phyloP scores from a whole-genome alignment of 441 rosid species.

The Macaranga tanarius region DNA sequence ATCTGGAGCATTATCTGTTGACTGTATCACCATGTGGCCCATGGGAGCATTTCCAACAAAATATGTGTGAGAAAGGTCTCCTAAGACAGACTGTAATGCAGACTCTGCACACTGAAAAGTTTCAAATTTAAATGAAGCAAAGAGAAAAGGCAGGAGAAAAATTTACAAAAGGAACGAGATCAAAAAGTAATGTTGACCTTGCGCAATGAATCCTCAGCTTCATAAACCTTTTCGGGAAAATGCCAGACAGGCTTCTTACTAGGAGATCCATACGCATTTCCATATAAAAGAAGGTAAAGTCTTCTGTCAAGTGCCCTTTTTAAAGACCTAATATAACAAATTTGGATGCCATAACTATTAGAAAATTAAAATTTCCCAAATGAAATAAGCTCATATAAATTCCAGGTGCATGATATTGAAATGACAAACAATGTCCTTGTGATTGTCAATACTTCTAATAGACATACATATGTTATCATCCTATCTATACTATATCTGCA shows the following conservation, averaged over 20 bases:
- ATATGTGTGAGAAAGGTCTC: conserved; percentile 76
- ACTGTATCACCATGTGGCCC: conserved; percentile 72
- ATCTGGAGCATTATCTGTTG: conserved; percentile 41
- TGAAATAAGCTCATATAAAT: background rate
- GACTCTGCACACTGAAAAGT: conserved; percentile 80
- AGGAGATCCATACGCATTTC: conserved; percentile 57
- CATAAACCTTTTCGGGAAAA: conserved; percentile 84
- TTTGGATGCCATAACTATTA: conserved; percentile 5
- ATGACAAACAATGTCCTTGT: background rate
- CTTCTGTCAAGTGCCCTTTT: conserved; percentile 67
- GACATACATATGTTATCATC: background rate
- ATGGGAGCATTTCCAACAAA: conserved; percentile 96
- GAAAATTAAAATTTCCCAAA: background rate
- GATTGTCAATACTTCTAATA: background rate
- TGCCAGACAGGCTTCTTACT: conserved; percentile 74
- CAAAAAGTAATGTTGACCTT: conserved; percentile 45
- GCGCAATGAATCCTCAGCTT: conserved; percentile 84
- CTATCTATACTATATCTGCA: background rate
- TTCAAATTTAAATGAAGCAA: conserved; percentile 15
- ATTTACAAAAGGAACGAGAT: background rate
- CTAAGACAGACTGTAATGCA: conserved; percentile 71
- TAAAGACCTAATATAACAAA: conserved; percentile 43
- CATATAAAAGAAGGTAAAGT: conserved; percentile 75
- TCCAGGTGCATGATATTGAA: background rate
- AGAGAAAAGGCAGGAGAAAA: conserved; percentile 1